Conservation (phyloP, 306 rosid species). For the Casuarina glauca region DNA sequence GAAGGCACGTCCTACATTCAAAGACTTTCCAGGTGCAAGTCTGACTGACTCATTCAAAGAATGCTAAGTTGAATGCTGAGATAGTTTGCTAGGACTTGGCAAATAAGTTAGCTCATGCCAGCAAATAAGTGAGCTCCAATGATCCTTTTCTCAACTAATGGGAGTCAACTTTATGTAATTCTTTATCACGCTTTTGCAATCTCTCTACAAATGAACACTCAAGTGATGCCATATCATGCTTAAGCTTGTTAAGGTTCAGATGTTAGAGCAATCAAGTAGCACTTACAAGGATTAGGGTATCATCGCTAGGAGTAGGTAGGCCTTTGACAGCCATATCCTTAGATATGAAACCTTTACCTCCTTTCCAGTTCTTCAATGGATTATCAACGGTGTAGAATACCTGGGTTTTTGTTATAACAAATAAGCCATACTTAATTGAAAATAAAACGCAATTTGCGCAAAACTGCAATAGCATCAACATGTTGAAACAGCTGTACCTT, state of each 20-base stretch:
- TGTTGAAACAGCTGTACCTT: conserved; percentile 51
- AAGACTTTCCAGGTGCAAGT: not conserved
- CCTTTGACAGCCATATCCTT: conserved; percentile 83
- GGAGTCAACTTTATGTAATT: not conserved
- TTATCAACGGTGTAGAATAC: conserved; percentile 78
- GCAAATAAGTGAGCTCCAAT: too few relatives aligned
- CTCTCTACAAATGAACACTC: not conserved
- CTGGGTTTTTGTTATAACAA: conserved; percentile 39
- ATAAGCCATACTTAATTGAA: conserved; percentile 3
- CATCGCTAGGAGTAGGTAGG: conserved; percentile 78
- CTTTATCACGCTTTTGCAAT: not conserved
- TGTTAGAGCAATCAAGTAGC: too few relatives aligned
- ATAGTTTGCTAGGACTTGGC: conserved; percentile 16
- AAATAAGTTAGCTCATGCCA: too few relatives aligned
- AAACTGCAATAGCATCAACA: conserved; percentile 6
- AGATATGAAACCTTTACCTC: conserved; percentile 84
- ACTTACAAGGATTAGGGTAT: conserved; percentile 57
- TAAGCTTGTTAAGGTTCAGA: too few relatives aligned
- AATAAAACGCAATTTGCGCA: conserved; percentile 12
- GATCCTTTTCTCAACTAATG: not conserved
- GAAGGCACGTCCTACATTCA: not conserved
- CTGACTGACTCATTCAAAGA: too few relatives aligned
- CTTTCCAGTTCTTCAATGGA: conserved; percentile 86
- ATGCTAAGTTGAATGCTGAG: conserved; percentile 2
- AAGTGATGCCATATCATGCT: too few relatives aligned